Evolutionary conservation across 2,329 filamentous ascomycete species (phyloP), one percentile per base, ranked within the genome.

Genomic region (Diaporthe sp.): DNA sequence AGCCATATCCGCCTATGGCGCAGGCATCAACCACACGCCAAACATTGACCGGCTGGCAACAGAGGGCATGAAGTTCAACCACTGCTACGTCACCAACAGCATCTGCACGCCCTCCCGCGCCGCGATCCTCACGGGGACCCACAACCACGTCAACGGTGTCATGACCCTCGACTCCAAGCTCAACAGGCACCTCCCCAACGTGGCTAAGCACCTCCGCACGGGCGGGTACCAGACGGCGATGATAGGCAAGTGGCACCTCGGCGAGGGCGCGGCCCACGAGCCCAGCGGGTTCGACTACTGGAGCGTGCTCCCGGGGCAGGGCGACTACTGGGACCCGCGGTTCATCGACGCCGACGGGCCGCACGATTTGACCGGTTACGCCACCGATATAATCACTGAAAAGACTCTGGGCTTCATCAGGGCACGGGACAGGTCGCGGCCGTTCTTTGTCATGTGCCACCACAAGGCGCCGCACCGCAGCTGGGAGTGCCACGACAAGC

Each of bases 361-460:
- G 4, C 78, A 81, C 10, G 75, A 79, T 9, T 51, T 68, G 7
- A 82, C 83, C 37, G 88, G 88, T 0, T 90, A 90, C 73, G 88
- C 84, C 0, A 89, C 88, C 0, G 87, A 90, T 49, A 85, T 89
- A 75, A 89, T 90, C 75, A 88, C 87, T 0, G 85, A 89, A 74
- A 89, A 88, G 79, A 85, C 82, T 34, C 76, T 90, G 7, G 78
- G 85, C 39, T 88, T 83, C 78, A 84, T 89, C 25, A 63, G 80
- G 47, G 75, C 71, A 2, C 78, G 80, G 15, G 81, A 84, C 28
- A 81, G 82, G 10, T 81, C 82, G 55, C 82, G 82, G 74, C 88
- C 88, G 0, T 90, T 90, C 80, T 90, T 89, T 78, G 78, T 89
- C 58, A 90, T 90, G 88, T 90, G 87, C 78, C 88, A 90, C 77